phyloP scores from a whole-genome alignment of 345 rosid genomes.

The Populus alba region DNA sequence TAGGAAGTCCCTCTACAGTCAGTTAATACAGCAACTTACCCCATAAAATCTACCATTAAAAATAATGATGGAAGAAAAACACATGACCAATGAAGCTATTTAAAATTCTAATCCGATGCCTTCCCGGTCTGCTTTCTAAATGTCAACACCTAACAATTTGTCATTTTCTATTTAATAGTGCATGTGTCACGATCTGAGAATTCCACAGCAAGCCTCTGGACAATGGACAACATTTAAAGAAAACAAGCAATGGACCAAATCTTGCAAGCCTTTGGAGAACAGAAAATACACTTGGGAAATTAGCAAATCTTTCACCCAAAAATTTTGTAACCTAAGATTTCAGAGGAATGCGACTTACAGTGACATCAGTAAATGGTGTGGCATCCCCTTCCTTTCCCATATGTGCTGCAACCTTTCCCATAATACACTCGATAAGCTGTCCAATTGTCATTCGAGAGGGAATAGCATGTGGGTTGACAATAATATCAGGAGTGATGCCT shows the following conservation, averaged over 20 bases:
- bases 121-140: too few relatives aligned
- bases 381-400: slow-evolving; percentile 99
- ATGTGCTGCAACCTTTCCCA: slow-evolving; percentile 99
- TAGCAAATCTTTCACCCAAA: not conserved
- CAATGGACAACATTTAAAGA: not conserved
- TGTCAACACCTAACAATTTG: not conserved
- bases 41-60: too few relatives aligned
- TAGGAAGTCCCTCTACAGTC: too few relatives aligned
- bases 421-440: slow-evolving; percentile 97
- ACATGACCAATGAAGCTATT: too few relatives aligned
- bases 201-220: not conserved
- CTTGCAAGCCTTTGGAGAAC: too few relatives aligned
- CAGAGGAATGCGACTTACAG: slow-evolving; percentile 47
- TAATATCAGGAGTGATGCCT: slow-evolving; percentile 90
- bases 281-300: not conserved
- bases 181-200: not conserved
- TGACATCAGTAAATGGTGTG: slow-evolving; percentile 97
- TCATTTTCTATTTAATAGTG: not conserved
- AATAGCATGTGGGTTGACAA: slow-evolving; percentile 98
- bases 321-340: too few relatives aligned
- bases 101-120: not conserved
- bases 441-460: slow-evolving; percentile 99
- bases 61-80: too few relatives aligned
- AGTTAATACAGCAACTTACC: too few relatives aligned
- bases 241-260: too few relatives aligned